Evolutionary conservation across 1,284 basidiomycete species (phyloP).

Genomic region (Stereum hirsutum): DNA sequence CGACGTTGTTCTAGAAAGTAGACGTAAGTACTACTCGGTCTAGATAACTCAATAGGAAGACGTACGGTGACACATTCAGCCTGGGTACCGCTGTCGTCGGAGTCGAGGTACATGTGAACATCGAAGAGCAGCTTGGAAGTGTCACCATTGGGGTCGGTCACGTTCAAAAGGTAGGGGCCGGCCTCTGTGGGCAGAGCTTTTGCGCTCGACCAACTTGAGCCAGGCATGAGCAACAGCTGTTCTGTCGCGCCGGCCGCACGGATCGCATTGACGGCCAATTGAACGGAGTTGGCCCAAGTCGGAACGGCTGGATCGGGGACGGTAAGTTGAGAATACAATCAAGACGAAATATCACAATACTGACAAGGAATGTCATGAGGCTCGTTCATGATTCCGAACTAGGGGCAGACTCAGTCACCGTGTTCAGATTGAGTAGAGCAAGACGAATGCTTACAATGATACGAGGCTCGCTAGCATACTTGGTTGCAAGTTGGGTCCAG

Average conservation of each 20-base stretch:
- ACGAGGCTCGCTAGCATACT: conserved; percentile 37
- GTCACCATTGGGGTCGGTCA: conserved; percentile 45
- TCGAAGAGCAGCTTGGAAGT: conserved; percentile 43
- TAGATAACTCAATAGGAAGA: background rate
- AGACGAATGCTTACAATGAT: conserved; percentile 38
- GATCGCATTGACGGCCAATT: conserved; percentile 48
- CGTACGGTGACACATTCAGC: conserved; percentile 32
- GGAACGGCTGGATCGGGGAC: too few species aligned
- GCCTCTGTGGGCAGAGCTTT: conserved; percentile 32
- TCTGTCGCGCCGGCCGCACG: conserved; percentile 30
- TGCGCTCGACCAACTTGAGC: conserved; percentile 33
- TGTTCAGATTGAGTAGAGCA: conserved; percentile 15
- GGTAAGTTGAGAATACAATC: background rate
- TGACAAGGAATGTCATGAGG: conserved; percentile 41
- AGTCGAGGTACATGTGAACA: conserved; percentile 57
- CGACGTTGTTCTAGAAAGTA: conserved; percentile 33
- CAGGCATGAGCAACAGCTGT: conserved; percentile 20
- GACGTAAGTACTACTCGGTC: background rate
- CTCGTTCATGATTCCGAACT: conserved; percentile 38
- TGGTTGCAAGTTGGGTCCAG: conserved; percentile 43
- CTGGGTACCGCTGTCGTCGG: conserved; percentile 47
- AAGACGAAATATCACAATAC: too few species aligned
- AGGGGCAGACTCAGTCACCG: background rate
- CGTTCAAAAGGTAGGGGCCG: conserved; percentile 23
- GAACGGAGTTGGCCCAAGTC: conserved; percentile 34